Evolutionary conservation across 1,139 yeast species (phyloP).

Genomic region (Hemisphaericaspora xylofermentans): DNA sequence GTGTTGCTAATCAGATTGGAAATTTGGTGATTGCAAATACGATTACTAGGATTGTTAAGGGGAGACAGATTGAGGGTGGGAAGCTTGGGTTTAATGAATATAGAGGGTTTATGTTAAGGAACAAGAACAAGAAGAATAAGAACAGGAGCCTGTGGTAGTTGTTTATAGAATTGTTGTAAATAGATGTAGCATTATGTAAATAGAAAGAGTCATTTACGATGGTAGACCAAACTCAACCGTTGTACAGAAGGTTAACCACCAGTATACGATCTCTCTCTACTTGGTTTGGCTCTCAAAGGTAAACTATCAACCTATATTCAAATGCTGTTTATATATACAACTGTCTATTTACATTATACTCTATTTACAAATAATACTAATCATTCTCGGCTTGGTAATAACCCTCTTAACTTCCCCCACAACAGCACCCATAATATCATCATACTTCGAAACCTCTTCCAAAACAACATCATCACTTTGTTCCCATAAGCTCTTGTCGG

Average conservation of each 20-base stretch:
- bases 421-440: conserved; percentile 10
- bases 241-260: too few species aligned
- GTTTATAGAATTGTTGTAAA: background rate
- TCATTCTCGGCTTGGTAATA: conserved; percentile 27
- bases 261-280: too few species aligned
- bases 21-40: conserved; percentile 37
- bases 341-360: conserved; percentile 5
- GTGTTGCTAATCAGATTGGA: conserved; percentile 51
- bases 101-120: conserved; percentile 30
- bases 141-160: too few species aligned
- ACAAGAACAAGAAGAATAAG: conserved; percentile 25
- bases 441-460: conserved; percentile 14
- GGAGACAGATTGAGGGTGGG: conserved; percentile 40
- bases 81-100: conserved; percentile 37
- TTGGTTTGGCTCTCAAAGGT: too few species aligned
- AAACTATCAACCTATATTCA: too few species aligned
- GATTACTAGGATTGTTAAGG: conserved; percentile 35
- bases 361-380: conserved; percentile 22
- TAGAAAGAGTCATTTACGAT: background rate
- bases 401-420: conserved; percentile 18
- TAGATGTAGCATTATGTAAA: conserved; percentile 1
- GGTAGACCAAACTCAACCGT: too few species aligned
- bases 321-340: too few species aligned
- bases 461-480: conserved; percentile 33
- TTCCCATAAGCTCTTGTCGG: conserved; percentile 16